Evolutionary conservation across 441 rosid genomes (phyloP).

Genomic region (Brassica hybrid): DNA sequence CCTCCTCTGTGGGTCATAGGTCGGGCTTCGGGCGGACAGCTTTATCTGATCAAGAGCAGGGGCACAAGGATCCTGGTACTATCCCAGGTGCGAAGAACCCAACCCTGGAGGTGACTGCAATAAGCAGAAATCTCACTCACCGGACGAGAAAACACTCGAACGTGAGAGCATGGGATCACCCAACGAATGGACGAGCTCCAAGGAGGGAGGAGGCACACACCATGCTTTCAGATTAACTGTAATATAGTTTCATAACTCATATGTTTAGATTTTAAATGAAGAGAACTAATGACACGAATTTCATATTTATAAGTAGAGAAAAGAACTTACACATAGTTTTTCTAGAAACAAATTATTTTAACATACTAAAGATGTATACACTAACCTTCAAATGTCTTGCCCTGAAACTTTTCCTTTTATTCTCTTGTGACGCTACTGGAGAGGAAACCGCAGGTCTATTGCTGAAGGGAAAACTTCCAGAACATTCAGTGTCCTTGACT

Average conservation of each 20-base stretch:
- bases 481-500: slow-evolving; percentile 55
- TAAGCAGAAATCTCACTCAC: too few species aligned
- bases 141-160: too few species aligned
- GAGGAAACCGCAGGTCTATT: slow-evolving; percentile 29
- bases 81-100: too few species aligned
- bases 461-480: slow-evolving; percentile 34
- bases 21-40: too few species aligned
- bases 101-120: too few species aligned
- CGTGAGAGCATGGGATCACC: too few species aligned
- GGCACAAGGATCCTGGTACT: too few species aligned
- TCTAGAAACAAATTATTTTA: neutral
- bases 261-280: slow-evolving; percentile 18
- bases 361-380: slow-evolving; percentile 41
- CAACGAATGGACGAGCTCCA: too few species aligned
- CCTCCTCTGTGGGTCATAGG: slow-evolving; percentile 35
- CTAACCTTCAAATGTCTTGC: slow-evolving; percentile 38
- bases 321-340: slow-evolving; percentile 10
- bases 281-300: too few species aligned
- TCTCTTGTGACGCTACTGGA: slow-evolving; percentile 53
- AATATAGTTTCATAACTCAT: slow-evolving; percentile 30
- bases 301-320: too few species aligned
- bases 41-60: too few species aligned
- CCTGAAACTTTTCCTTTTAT: slow-evolving; percentile 36
- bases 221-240: slow-evolving; percentile 19
- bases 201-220: too few species aligned